Conservation (phyloP, 1,284 basidiomycete species). For the Cerioporus squamosus region DNA sequence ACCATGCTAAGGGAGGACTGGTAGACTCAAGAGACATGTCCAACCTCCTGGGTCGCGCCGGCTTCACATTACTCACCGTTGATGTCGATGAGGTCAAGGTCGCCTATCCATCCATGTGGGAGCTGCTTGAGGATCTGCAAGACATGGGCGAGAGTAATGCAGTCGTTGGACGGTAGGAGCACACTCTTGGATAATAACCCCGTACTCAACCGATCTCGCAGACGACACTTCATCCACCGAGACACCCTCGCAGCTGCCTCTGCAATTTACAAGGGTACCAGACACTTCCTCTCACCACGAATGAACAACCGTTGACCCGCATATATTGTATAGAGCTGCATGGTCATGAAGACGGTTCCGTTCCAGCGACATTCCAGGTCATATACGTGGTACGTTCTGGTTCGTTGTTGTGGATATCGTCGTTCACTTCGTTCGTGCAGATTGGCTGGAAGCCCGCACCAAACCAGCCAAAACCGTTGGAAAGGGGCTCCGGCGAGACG, state of each 20-base stretch:
- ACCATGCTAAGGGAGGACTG: not conserved
- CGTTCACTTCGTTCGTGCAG: conserved; percentile 43
- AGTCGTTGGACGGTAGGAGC: conserved; percentile 73
- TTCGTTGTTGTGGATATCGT: not conserved
- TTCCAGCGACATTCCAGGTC: conserved; percentile 96
- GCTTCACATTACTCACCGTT: conserved; percentile 93
- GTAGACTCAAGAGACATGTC: conserved; percentile 90
- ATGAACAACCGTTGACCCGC: conserved; percentile 3
- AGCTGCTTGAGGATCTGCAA: conserved; percentile 89
- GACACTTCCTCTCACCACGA: not conserved
- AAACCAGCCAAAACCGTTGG: conserved; percentile 83
- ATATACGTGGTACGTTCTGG: conserved; percentile 81
- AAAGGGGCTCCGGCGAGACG: conserved; percentile 83
- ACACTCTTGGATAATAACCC: not conserved
- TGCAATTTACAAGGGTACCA: conserved; percentile 88
- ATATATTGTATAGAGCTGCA: conserved; percentile 67
- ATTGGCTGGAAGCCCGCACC: conserved; percentile 98
- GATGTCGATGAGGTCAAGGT: conserved; percentile 95
- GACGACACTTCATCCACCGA: conserved; percentile 73
- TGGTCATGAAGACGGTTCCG: conserved; percentile 79
- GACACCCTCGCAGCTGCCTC: conserved; percentile 92
- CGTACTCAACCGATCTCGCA: conserved; percentile 31
- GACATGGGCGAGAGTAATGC: conserved; percentile 99
- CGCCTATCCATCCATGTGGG: conserved; percentile 95
- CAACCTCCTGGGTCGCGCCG: conserved; percentile 89